Evolutionary conservation across 1,284 basidiomycete species (phyloP), one percentile per base, ranked within the genome.

Genomic region (Sphagnurus paluster): DNA sequence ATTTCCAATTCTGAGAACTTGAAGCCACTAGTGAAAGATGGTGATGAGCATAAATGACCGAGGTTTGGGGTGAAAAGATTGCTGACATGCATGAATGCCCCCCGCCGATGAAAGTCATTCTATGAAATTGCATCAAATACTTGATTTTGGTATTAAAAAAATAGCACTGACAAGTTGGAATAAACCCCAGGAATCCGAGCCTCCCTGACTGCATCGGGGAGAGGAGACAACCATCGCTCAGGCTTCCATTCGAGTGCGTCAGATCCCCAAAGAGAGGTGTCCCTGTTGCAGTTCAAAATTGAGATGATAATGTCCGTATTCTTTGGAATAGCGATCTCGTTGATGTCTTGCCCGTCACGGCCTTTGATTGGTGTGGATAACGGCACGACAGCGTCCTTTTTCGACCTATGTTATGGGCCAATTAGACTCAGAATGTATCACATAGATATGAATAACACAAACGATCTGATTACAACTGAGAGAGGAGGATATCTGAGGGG

Each of bases 1-100:
- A 66, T 66, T 47, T 66, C 64, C 8, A 65, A 53, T 39, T 63
- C 58, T 1, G 63, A 59, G 44, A 64, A 65, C 29, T 63, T 66
- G 48, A 66, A 63, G n/a, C 62, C 62, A 17, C 56, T 59, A 20
- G 5, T 6, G 32, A 29, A n/a, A 28, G 2, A 2, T 5, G 16
- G 8, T 5, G 17, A 17, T n/a, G 42, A 6, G 6, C 25, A 26
- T 6, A 7, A 11, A 26, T 7, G 25, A 11, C 6, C 7, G n/a
- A n/a, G n/a, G n/a, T 14, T n/a, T 21, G 11, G 44, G 54, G 33
- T 8, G 57, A 56, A 11, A 11, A 26, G 7, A 26, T 26, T 6
- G 16, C 35, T 2, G 5, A 37, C 7, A 67, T 67, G 58, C 62
- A 68, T 20, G 64, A 54, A 28, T 61, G 42, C 11, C 47, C 39